These are phyloP conservation scores for Sphagnum fallax DNA, from an alignment of 228 moss, liverwort and hornwort species.

Conservation along the genomic window DNA sequence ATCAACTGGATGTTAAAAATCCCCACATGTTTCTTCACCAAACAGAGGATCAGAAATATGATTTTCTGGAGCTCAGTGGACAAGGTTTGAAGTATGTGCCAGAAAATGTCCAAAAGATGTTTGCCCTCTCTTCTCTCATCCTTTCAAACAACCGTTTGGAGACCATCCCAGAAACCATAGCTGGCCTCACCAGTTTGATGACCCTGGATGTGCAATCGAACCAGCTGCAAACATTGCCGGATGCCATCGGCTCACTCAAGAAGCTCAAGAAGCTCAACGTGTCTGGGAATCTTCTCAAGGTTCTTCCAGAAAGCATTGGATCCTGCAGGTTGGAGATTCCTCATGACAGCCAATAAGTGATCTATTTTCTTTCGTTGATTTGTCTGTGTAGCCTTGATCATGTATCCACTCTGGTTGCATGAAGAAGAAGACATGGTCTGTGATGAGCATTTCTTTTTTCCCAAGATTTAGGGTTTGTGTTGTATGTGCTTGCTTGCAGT, in stretches of 20 bases:
- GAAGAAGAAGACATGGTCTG: no score
- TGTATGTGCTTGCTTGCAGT: constrained; percentile 23
- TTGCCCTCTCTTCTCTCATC: constrained; percentile 26
- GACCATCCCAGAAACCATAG: constrained; percentile 45
- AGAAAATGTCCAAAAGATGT: constrained; percentile 16
- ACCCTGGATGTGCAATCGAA: constrained; percentile 45
- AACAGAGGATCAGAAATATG: constrained; percentile 7
- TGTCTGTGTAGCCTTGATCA: no score
- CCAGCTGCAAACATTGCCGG: constrained; percentile 35
- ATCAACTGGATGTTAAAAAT: no score
- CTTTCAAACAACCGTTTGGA: constrained; percentile 42
- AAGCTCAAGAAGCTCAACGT: constrained; percentile 35
- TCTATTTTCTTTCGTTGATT: no score
- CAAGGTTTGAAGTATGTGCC: constrained; percentile 25
- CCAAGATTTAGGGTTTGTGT: no score
- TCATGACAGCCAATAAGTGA: not conserved
- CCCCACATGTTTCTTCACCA: constrained; percentile 1
- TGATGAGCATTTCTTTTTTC: no score
- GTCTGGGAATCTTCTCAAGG: constrained; percentile 39
- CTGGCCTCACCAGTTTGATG: constrained; percentile 26
- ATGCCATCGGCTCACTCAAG: constrained; percentile 36
- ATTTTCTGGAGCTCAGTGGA: constrained; percentile 28
- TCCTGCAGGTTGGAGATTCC: constrained; percentile 25
- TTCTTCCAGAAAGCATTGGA: constrained; percentile 37
- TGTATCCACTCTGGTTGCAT: no score